Percentiles rank a stretch among this genome's conserved stretches.
These are phyloP conservation scores for Scutellaria barbata DNA, from an alignment of 257 asterid species.

Conservation along the genomic window DNA sequence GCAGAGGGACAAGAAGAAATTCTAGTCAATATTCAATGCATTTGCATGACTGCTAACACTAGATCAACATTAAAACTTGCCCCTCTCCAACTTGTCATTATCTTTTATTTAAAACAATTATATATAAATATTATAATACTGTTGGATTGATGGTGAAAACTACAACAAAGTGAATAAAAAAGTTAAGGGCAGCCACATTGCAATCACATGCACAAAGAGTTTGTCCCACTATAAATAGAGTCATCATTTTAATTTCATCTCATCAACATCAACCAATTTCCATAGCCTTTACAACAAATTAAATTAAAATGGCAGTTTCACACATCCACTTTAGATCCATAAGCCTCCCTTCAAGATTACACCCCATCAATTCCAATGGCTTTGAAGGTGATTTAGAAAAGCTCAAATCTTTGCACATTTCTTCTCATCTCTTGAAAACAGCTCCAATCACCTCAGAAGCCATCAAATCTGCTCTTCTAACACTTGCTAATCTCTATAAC, in stretches of 20 bases:
- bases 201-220: slow-evolving; percentile 49
- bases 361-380: slow-evolving; percentile 47
- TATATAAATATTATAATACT: slow-evolving; percentile 18
- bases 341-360: slow-evolving; percentile 78
- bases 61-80: slow-evolving; percentile 34
- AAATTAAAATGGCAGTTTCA: slow-evolving; percentile 52
- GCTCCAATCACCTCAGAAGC: slow-evolving; percentile 37
- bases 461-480: slow-evolving; percentile 48
- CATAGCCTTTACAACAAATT: not conserved
- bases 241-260: slow-evolving; percentile 23
- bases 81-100: slow-evolving; percentile 14
- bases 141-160: slow-evolving; percentile 48
- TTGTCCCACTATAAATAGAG: slow-evolving; percentile 48
- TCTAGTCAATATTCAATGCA: slow-evolving; percentile 50
- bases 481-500: slow-evolving; percentile 53
- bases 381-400: slow-evolving; percentile 53
- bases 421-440: slow-evolving; percentile 28
- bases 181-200: slow-evolving; percentile 40
- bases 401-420: slow-evolving; percentile 44
- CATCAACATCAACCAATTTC: not conserved
- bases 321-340: slow-evolving; percentile 66
- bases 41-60: slow-evolving; percentile 31
- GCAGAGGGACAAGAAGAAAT: slow-evolving; percentile 38
- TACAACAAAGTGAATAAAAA: slow-evolving; percentile 42
- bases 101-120: slow-evolving; percentile 23